phyloP scores from a whole-genome alignment of 805 yeast species.

The Kregervanrija fluxuum region DNA sequence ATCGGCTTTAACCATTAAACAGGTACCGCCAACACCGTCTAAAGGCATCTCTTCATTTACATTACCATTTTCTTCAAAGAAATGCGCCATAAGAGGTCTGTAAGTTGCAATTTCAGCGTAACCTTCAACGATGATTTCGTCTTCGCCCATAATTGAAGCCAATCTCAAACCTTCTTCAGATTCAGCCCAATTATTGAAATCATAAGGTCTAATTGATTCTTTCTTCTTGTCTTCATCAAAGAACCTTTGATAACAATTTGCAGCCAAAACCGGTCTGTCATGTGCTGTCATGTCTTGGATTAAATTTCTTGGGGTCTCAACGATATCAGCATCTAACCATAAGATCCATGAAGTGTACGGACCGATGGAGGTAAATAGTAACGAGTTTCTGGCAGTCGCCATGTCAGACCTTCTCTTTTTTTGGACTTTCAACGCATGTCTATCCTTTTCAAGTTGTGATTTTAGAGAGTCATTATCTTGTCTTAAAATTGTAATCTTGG shows the following conservation, averaged over 20 bases:
- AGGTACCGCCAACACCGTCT: constrained; percentile 98
- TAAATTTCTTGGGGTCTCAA: constrained; percentile 78
- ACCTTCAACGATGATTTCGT: constrained; percentile 93
- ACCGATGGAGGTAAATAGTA: constrained; percentile 79
- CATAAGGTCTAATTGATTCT: constrained; percentile 74
- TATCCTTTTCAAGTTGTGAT: constrained; percentile 73
- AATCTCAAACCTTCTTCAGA: constrained; percentile 70
- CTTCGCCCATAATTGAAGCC: constrained; percentile 68
- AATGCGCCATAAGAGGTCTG: constrained; percentile 89
- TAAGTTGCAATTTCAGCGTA: constrained; percentile 90
- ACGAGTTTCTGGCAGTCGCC: constrained; percentile 92
- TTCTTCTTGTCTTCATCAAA: constrained; percentile 49
- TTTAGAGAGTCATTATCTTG: constrained; percentile 80
- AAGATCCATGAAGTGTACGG: constrained; percentile 92
- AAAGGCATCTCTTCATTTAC: constrained; percentile 64
- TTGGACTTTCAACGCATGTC: constrained; percentile 84
- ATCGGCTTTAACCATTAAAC: constrained; percentile 90
- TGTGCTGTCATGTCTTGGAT: constrained; percentile 84
- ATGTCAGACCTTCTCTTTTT: constrained; percentile 82
- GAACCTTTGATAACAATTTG: constrained; percentile 88
- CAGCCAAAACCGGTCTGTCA: constrained; percentile 81
- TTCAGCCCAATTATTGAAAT: constrained; percentile 93
- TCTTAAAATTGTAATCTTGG: constrained; percentile 79
- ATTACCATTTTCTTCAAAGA: constrained; percentile 63
- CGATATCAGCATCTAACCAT: constrained; percentile 94